phyloP scores from a whole-genome alignment of 192 early-diverging fungal species.

The Glomus cerebriforme region DNA sequence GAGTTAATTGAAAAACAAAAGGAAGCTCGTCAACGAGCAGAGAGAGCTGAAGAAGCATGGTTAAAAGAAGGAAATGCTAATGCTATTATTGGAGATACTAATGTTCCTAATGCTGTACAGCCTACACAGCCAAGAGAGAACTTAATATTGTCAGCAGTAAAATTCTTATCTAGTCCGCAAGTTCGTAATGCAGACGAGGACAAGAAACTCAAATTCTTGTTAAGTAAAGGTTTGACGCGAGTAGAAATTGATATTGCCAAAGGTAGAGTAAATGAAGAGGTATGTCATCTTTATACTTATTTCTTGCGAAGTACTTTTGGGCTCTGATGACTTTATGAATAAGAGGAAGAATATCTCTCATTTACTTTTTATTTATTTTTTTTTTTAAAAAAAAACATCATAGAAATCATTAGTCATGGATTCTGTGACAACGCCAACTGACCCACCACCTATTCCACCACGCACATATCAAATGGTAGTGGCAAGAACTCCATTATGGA shows the following conservation, averaged over 20 bases:
- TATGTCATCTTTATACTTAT: not conserved
- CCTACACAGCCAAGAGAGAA: slow-evolving; percentile 42
- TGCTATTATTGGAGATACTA: not conserved
- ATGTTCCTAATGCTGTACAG: not conserved
- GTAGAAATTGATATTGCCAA: slow-evolving; percentile 69
- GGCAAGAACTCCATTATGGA: slow-evolving; percentile 1
- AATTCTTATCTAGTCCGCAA: slow-evolving; percentile 67
- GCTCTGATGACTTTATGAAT: not conserved
- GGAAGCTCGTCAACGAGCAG: not conserved
- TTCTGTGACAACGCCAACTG: not conserved
- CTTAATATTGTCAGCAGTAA: slow-evolving; percentile 51
- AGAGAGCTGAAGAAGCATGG: not conserved
- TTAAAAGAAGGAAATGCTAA: not conserved
- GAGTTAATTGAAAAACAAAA: slow-evolving; percentile 17
- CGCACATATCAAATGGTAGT: slow-evolving; percentile 10
- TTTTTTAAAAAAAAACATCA: no score
- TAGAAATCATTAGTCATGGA: not conserved
- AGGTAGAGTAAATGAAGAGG: slow-evolving; percentile 18
- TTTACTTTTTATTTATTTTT: no score
- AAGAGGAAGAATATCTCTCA: no score
- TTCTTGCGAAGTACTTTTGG: not conserved
- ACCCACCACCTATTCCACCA: slow-evolving; percentile 13
- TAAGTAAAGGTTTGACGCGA: slow-evolving; percentile 67
- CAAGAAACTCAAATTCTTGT: slow-evolving; percentile 70
- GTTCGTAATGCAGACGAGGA: slow-evolving; percentile 62